These are phyloP conservation scores for Capsicum baccatum DNA, from an alignment of 257 asterid species.

Conservation along the genomic window DNA sequence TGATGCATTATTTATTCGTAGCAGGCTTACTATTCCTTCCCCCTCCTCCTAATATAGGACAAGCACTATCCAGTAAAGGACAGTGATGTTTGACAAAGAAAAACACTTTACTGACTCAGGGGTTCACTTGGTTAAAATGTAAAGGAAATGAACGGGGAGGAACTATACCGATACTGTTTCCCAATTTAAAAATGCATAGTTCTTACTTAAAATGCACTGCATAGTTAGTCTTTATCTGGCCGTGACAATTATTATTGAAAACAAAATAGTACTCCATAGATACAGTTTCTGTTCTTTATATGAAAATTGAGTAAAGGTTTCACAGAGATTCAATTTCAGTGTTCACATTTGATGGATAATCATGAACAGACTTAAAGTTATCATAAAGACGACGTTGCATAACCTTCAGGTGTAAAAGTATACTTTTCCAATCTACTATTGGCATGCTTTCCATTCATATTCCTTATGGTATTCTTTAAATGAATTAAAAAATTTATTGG, in stretches of 20 bases:
- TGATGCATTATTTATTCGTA: background rate
- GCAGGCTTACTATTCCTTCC: background rate
- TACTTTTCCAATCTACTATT: background rate
- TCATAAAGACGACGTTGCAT: background rate
- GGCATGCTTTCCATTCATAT: background rate
- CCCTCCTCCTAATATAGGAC: background rate
- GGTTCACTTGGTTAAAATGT: background rate
- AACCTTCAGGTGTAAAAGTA: background rate
- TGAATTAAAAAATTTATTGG: background rate
- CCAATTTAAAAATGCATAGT: too few species aligned
- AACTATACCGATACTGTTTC: too few species aligned
- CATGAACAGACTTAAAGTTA: background rate
- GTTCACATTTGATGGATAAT: background rate
- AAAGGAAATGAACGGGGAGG: background rate
- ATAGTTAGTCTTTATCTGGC: background rate
- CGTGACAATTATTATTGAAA: background rate
- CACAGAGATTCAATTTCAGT: background rate
- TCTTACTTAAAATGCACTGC: background rate
- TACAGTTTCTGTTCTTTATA: background rate
- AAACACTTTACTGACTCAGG: background rate
- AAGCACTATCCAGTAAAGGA: background rate
- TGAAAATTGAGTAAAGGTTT: background rate
- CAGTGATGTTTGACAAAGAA: background rate
- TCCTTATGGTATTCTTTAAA: background rate
- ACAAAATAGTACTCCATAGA: background rate